A percentile compares a stretch with the other conserved stretches of the same genome.
These are phyloP conservation scores for Bidens hawaiensis DNA, from an alignment of 140 eudicot genomes.

Conservation along the genomic window DNA sequence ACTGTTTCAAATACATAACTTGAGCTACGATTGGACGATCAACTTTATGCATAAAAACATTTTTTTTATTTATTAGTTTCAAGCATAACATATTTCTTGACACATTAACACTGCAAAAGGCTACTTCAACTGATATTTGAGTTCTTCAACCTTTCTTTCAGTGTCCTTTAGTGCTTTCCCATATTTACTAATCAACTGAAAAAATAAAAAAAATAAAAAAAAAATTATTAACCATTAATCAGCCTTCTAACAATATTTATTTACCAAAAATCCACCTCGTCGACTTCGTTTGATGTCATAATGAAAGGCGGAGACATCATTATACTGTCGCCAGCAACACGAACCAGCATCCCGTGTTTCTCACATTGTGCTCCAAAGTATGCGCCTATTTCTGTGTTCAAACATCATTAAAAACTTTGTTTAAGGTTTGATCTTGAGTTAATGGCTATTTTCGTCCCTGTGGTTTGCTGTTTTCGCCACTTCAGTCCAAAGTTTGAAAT, in stretches of 20 bases:
- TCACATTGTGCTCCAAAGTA: conserved; percentile 83
- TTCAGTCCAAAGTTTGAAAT: too few species aligned
- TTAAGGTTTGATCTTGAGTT: conserved; percentile 11
- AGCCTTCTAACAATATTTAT: neutral
- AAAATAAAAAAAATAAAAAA: neutral
- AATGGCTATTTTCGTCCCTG: too few species aligned
- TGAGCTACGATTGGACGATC: too few species aligned
- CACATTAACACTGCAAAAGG: neutral
- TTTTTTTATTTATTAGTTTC: neutral
- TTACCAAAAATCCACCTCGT: conserved; percentile 43
- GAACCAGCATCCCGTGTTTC: conserved; percentile 90
- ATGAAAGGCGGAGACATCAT: conserved; percentile 90
- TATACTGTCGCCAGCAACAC: conserved; percentile 79
- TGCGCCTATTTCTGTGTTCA: conserved; percentile 59
- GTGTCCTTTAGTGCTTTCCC: conserved; percentile 65
- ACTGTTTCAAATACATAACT: too few species aligned
- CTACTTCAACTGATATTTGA: conserved; percentile 40
- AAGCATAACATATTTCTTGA: conserved; percentile 4
- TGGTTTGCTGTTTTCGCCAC: too few species aligned
- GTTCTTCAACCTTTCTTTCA: conserved; percentile 50
- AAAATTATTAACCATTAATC: neutral
- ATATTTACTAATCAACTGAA: conserved; percentile 60
- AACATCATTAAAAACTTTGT: neutral
- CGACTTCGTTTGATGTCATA: conserved; percentile 58
- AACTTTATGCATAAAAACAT: neutral